These are phyloP conservation scores for Alternaria sp. DNA, from an alignment of 2,329 filamentous ascomycete species.

Conservation along the genomic window DNA sequence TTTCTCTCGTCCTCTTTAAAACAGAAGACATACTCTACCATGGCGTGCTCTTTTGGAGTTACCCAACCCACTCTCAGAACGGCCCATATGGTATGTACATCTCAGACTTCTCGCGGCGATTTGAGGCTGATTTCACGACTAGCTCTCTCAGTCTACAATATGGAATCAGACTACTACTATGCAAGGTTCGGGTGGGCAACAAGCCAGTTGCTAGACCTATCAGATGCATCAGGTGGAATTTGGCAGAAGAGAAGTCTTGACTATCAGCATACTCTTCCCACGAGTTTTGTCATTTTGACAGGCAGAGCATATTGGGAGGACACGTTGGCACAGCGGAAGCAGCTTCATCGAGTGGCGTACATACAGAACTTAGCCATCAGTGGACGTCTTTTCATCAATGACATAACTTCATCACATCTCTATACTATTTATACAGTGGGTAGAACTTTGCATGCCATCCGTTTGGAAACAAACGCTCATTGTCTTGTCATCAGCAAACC, in stretches of 20 bases:
- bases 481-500: conserved; percentile 6
- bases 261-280: background rate
- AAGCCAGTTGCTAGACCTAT: background rate
- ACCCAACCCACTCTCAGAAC: no score
- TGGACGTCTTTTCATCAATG: background rate
- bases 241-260: background rate
- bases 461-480: background rate
- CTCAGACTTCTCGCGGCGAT: background rate
- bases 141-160: background rate
- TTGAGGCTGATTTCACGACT: no score
- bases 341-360: no score
- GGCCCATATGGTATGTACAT: background rate
- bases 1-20: no score
- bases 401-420: background rate
- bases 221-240: background rate
- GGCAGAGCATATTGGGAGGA: background rate
- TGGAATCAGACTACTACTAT: background rate
- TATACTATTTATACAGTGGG: background rate
- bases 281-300: background rate
- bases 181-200: background rate
- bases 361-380: background rate
- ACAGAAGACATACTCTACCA: no score
- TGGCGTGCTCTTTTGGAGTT: no score
- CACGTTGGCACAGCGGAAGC: background rate
- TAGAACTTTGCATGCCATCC: background rate